Evolutionary conservation across 2,329 filamentous ascomycete species (phyloP).

Genomic region (Fusarium sarcochroum): DNA sequence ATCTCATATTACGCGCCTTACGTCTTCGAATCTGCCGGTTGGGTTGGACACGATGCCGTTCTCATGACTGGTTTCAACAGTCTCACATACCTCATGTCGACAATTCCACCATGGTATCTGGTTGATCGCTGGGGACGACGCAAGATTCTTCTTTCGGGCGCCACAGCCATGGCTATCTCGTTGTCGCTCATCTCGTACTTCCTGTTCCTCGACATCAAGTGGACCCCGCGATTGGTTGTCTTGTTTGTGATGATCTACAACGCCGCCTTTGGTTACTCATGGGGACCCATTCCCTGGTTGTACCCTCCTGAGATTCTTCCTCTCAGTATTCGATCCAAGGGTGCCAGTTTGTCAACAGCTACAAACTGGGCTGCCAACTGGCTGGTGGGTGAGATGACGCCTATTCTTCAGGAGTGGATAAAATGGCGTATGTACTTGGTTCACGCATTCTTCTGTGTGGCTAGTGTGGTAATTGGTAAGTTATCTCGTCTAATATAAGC

Average conservation of each 20-base stretch:
- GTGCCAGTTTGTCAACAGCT: constrained; percentile 94
- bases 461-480: constrained; percentile 96
- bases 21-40: constrained; percentile 97
- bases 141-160: constrained; percentile 89
- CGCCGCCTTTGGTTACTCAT: constrained; percentile 92
- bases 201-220: constrained; percentile 84
- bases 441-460: constrained; percentile 96
- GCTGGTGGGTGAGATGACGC: constrained; percentile 95
- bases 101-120: constrained; percentile 96
- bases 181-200: constrained; percentile 95
- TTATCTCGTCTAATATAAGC: constrained; percentile 49
- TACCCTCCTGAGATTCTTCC: constrained; percentile 99
- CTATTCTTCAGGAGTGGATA: constrained; percentile 91
- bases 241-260: constrained; percentile 99
- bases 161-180: constrained; percentile 89
- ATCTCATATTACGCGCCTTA: constrained; percentile 99
- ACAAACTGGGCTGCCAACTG: constrained; percentile 99
- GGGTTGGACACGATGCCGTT: constrained; percentile 89
- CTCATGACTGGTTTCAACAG: constrained; percentile 98
- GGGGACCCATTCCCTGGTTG: constrained; percentile 98
- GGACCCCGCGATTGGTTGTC: constrained; percentile 88
- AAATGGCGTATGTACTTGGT: constrained; percentile 94
- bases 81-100: constrained; percentile 89
- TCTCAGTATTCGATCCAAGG: constrained; percentile 95
- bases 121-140: constrained; percentile 93